Conservation (phyloP, 306 rosid species). For the Alnus glutinosa region DNA sequence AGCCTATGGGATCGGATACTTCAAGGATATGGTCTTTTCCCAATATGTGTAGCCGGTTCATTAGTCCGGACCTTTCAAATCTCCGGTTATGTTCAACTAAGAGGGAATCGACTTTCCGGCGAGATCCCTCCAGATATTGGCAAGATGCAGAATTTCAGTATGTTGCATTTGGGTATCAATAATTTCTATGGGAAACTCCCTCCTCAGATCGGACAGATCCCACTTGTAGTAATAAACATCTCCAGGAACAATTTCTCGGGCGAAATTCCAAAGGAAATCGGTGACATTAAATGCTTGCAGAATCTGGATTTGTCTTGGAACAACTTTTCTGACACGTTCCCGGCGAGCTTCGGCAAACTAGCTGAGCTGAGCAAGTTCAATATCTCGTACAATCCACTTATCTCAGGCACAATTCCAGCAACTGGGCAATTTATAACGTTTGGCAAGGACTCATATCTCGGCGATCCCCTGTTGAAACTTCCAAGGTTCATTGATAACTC, state of each 20-base stretch:
- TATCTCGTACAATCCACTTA: constrained; percentile 76
- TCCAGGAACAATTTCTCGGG: constrained; percentile 73
- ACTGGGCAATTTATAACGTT: constrained; percentile 76
- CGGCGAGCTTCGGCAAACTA: constrained; percentile 60
- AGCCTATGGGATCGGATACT: constrained; percentile 75
- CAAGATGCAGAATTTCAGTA: constrained; percentile 57
- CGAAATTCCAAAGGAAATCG: constrained; percentile 63
- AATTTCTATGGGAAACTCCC: constrained; percentile 68
- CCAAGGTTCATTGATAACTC: constrained; percentile 49
- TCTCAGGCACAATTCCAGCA: constrained; percentile 57
- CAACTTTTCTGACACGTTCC: constrained; percentile 78
- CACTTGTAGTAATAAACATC: constrained; percentile 65
- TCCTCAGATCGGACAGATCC: constrained; percentile 49
- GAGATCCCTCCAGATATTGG: constrained; percentile 74
- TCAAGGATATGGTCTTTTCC: constrained; percentile 70
- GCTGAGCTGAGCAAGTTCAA: constrained; percentile 80
- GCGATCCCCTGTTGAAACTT: constrained; percentile 60
- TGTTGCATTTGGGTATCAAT: constrained; percentile 76
- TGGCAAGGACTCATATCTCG: constrained; percentile 61
- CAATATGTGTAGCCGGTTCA: constrained; percentile 52
- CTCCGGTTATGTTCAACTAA: constrained; percentile 85
- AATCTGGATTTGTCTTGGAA: constrained; percentile 82
- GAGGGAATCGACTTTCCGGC: constrained; percentile 68
- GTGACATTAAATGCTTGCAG: constrained; percentile 55
- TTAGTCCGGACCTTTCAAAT: constrained; percentile 38